Evolutionary conservation across 2,329 filamentous ascomycete genomes (phyloP).

Genomic region (Epichloe bromicola): DNA sequence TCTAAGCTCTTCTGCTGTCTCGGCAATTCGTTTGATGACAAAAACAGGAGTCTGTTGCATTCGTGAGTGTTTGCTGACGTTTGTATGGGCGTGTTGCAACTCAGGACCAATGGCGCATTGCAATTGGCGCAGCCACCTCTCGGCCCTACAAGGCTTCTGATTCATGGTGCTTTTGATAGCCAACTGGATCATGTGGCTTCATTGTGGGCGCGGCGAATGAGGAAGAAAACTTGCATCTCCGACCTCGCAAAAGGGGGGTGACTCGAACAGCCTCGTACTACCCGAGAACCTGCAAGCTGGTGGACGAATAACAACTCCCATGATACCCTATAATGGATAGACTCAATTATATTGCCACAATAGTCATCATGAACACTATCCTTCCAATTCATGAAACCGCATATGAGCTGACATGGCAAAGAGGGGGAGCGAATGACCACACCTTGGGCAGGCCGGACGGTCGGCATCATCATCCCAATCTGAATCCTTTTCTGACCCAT

Average conservation of each 20-base stretch:
- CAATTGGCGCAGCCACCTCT: background rate
- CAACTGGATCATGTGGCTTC: background rate
- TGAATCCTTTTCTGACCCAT: slow-evolving; percentile 10
- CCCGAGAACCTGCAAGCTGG: background rate
- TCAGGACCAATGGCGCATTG: background rate
- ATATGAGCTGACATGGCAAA: slow-evolving; percentile 47
- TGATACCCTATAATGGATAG: background rate
- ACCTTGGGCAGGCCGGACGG: slow-evolving; percentile 27
- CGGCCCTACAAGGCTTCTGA: background rate
- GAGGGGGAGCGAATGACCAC: slow-evolving; percentile 38
- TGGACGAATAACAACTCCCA: background rate
- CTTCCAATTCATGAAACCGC: slow-evolving; percentile 23
- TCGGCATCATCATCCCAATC: slow-evolving; percentile 21
- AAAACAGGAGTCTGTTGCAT: background rate
- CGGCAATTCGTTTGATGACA: background rate
- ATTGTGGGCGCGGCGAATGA: background rate
- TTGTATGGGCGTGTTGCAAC: background rate
- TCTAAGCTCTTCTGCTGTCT: background rate
- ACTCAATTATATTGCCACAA: too few species aligned
- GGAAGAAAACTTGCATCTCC: background rate
- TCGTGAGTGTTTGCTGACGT: slow-evolving; percentile 1
- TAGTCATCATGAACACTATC: background rate
- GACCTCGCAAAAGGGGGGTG: background rate
- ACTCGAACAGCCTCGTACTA: background rate
- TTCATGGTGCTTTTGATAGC: background rate